Evolutionary conservation across 306 rosid genomes (phyloP).

Genomic region (Citrullus amarus): DNA sequence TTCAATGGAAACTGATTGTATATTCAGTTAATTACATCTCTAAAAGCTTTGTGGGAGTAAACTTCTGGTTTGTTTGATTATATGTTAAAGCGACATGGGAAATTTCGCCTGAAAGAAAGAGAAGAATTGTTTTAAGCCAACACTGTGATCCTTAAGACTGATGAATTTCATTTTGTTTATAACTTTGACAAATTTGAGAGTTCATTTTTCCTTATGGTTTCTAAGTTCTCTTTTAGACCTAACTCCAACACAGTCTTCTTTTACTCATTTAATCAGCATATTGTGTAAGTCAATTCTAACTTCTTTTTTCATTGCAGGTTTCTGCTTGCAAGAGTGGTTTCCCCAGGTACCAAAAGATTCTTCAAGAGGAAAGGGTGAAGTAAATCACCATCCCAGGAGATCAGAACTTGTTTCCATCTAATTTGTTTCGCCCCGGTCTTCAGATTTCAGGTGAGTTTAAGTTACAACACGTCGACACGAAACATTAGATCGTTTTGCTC

Average conservation of each 20-base stretch:
- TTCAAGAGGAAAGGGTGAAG: constrained; percentile 48
- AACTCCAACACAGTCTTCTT: not conserved
- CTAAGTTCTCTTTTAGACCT: not conserved
- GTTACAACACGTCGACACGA: not conserved
- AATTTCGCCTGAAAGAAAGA: not conserved
- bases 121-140: not conserved
- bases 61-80: not conserved
- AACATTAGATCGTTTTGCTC: not conserved
- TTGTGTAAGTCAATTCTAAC: not conserved
- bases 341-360: constrained; percentile 64
- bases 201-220: not conserved
- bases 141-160: not conserved
- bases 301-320: constrained; percentile 35
- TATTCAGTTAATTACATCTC: not conserved
- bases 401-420: not conserved
- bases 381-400: constrained; percentile 13
- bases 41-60: not conserved
- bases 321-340: constrained; percentile 79
- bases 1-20: not conserved
- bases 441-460: not conserved
- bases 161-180: not conserved
- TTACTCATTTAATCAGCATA: not conserved
- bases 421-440: constrained; percentile 2
- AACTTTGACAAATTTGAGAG: not conserved
- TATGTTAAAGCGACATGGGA: not conserved